Base-by-base conservation (phyloP, 2,329 filamentous ascomycete genomes). In the Truncatella angustata region DNA sequence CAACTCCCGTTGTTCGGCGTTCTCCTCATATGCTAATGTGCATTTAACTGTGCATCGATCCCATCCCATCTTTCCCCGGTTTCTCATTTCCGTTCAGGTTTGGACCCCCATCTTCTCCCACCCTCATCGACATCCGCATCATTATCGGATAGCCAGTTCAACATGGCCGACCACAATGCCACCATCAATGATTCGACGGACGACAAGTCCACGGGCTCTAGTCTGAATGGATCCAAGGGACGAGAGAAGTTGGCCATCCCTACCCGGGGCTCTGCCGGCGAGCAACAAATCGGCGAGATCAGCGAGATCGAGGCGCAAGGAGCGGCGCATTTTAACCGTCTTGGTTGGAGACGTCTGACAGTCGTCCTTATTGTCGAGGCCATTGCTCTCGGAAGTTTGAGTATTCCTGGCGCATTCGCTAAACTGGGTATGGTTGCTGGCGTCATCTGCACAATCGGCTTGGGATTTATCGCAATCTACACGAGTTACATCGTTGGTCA, bases 271-370 rank as follows among this genome's bases (percentile, higher is more conserved):
- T 32, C 28, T 14, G 42, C 24, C 10, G 20, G 6, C 16, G 49
- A 51, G 3, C 63, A 66, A 43, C 57, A 56, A 5, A 59, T 66
- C 30, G 66, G 66, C 43, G 63, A 70, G 58, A 62, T 67, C 46
- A 60, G 62, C 51, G 74, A 78, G 55, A 58, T 73, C 36, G 76
- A 79, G 64, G 73, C 74, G 63, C 70, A 74, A 55, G 78, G 77
- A 51, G 63, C 68, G 45, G 74, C 73, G 12, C 72, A 78, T 51
- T 82, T 81, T 63, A 68, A 78, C 56, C 74, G 75, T 36, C 72
- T 82, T 20, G 79, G 79, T 49, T 82, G 79, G 79, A 81, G 81
- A 63, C 76, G 79, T 11, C 71, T 82, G 30, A 80, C 78, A 2
- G 66, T 81, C 20, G 73, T 82, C 24, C 71, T 81, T 54, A 79